A percentile compares a stretch with the other conserved stretches of the same genome.
phyloP scores from a whole-genome alignment of 495 filamentous ascomycete genomes.

The Aspergillus avenaceus region DNA sequence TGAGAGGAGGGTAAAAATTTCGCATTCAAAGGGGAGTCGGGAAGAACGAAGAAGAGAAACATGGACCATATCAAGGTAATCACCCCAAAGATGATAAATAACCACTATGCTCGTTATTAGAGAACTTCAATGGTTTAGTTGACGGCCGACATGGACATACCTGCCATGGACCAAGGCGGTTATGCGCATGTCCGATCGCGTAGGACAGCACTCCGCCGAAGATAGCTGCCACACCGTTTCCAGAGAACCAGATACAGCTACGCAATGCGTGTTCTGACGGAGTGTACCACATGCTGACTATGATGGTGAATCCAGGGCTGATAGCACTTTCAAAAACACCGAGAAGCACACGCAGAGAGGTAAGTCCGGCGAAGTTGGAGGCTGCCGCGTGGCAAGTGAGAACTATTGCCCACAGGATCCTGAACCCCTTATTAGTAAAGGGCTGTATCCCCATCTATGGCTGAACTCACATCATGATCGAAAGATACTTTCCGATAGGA shows the following conservation, averaged over 20 bases:
- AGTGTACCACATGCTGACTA: slow-evolving; percentile 13
- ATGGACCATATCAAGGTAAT: slow-evolving; percentile 5
- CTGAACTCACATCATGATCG: slow-evolving; percentile 2
- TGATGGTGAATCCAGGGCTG: slow-evolving; percentile 11
- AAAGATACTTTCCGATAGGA: slow-evolving; percentile 12
- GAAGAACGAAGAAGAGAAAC: slow-evolving; percentile 4
- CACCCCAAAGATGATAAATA: slow-evolving; percentile 11
- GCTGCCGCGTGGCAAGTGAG: slow-evolving; percentile 49
- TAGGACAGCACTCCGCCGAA: slow-evolving; percentile 50
- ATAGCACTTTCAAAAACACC: slow-evolving; percentile 13
- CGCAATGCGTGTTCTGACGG: slow-evolving; percentile 13
- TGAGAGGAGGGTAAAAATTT: slow-evolving; percentile 3
- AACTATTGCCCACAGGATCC: slow-evolving; percentile 41
- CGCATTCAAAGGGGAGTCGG: slow-evolving; percentile 18
- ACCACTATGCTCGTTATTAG: slow-evolving; percentile 5
- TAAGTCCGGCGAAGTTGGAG: slow-evolving; percentile 45
- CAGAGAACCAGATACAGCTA: slow-evolving; percentile 23
- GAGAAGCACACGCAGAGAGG: slow-evolving; percentile 39
- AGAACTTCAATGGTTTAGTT: too few relatives aligned
- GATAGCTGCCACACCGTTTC: slow-evolving; percentile 29
- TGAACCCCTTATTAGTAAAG: neutral
- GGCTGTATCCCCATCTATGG: neutral
- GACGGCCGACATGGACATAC: neutral
- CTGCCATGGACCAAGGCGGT: slow-evolving; percentile 16
- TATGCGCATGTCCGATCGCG: slow-evolving; percentile 47